Percentiles rank a stretch among this genome's conserved stretches.
Conservation (phyloP, 148 eudicot species). For the Nepenthes gracilis region DNA sequence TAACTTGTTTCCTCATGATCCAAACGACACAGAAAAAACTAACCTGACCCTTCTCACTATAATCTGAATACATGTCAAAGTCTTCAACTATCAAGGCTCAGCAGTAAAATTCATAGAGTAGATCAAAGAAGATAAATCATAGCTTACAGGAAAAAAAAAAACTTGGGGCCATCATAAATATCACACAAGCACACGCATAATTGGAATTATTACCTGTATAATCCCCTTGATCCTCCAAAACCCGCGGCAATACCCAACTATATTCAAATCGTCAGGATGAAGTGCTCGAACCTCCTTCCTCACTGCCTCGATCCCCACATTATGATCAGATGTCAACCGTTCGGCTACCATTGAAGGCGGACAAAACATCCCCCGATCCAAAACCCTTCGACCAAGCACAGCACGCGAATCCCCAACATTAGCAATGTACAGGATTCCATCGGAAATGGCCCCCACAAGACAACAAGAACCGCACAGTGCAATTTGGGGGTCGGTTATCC, state of each 20-base stretch:
- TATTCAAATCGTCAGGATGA: slow-evolving; percentile 49
- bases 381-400: slow-evolving; percentile 31
- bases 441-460: slow-evolving; percentile 46
- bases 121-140: too few relatives aligned
- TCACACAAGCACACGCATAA: slow-evolving; percentile 1
- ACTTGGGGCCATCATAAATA: background rate
- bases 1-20: too few relatives aligned
- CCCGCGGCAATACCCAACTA: slow-evolving; percentile 36
- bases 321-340: slow-evolving; percentile 51
- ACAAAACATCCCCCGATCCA: slow-evolving; percentile 10
- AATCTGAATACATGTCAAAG: too few relatives aligned
- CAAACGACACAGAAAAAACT: too few relatives aligned
- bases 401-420: slow-evolving; percentile 70
- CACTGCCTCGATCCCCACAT: slow-evolving; percentile 40
- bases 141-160: background rate
- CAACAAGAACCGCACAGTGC: slow-evolving; percentile 55
- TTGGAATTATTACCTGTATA: slow-evolving; percentile 31
- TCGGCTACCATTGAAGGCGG: slow-evolving; percentile 26
- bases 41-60: too few relatives aligned
- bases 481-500: slow-evolving; percentile 23
- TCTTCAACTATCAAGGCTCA: too few relatives aligned
- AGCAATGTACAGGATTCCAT: slow-evolving; percentile 42
- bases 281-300: slow-evolving; percentile 48
- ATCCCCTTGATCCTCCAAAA: slow-evolving; percentile 70
- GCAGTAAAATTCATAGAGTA: too few relatives aligned